phyloP scores from a whole-genome alignment of 1,284 basidiomycete species.

The Trichosporon inkin region DNA sequence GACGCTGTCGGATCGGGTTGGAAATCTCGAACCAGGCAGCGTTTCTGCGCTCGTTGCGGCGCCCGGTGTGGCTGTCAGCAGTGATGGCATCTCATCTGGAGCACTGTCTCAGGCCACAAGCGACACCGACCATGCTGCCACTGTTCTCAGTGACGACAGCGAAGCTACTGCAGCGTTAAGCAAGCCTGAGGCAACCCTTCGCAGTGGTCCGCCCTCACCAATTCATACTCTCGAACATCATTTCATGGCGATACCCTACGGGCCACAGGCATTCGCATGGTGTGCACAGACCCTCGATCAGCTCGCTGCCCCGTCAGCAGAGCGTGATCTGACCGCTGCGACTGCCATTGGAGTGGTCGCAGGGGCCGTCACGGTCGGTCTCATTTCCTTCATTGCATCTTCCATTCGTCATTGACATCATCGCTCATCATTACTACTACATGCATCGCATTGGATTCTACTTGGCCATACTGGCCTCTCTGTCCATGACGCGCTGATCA shows the following conservation, averaged over 20 bases:
- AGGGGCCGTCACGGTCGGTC: slow-evolving; percentile 10
- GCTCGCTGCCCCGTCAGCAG: slow-evolving; percentile 26
- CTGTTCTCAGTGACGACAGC: too few species aligned
- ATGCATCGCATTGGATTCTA: slow-evolving; percentile 19
- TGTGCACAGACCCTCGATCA: slow-evolving; percentile 22
- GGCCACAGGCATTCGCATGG: slow-evolving; percentile 9
- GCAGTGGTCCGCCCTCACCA: not conserved
- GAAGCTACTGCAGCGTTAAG: not conserved
- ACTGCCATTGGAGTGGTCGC: slow-evolving; percentile 22
- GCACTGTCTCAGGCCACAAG: not conserved
- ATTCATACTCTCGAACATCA: not conserved
- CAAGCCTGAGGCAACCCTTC: not conserved
- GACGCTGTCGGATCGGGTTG: slow-evolving; percentile 28
- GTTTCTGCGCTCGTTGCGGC: not conserved
- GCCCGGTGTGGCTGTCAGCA: not conserved
- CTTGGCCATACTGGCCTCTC: slow-evolving; percentile 67
- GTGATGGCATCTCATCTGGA: not conserved
- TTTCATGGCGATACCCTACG: not conserved
- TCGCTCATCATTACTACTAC: not conserved
- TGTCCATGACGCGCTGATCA: slow-evolving; percentile 79
- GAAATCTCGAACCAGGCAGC: slow-evolving; percentile 18
- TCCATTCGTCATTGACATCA: not conserved
- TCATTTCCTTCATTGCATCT: slow-evolving; percentile 6
- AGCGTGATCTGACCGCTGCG: slow-evolving; percentile 30
- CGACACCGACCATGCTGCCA: not conserved